phyloP scores from a whole-genome alignment of 108 stramenopile genomes.

The Discostella stelligeroides region DNA sequence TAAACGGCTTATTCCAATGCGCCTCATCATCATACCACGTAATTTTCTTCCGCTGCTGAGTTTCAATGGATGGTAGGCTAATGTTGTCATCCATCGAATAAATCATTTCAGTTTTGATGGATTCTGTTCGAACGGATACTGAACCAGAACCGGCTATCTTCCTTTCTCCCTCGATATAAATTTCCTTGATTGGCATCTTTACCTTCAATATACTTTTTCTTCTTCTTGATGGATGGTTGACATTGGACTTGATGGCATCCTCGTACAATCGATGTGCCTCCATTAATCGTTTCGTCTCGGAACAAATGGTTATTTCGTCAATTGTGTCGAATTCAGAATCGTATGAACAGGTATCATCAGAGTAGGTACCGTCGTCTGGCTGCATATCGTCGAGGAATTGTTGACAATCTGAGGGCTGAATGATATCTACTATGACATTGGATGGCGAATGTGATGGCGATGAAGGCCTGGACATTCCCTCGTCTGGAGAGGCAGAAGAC shows the following conservation, averaged over 20 bases:
- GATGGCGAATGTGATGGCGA: too few species aligned
- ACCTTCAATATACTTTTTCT: constrained; percentile 14
- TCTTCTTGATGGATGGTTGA: constrained; percentile 11
- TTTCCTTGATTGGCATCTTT: neutral
- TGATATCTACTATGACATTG: too few species aligned
- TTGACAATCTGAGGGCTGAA: neutral
- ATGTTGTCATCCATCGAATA: too few species aligned
- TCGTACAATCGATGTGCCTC: constrained; percentile 2
- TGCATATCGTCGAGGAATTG: neutral
- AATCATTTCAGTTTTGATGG: too few species aligned
- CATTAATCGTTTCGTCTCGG: constrained; percentile 4
- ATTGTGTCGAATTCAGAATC: neutral
- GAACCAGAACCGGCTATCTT: neutral
- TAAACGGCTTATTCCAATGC: constrained; percentile 22
- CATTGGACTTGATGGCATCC: constrained; percentile 12
- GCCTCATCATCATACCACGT: constrained; percentile 25
- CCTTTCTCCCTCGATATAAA: neutral
- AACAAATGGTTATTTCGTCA: constrained; percentile 6
- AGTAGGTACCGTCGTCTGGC: neutral
- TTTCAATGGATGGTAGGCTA: too few species aligned
- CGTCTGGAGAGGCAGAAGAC: too few species aligned
- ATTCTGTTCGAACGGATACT: too few species aligned
- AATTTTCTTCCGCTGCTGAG: constrained; percentile 17
- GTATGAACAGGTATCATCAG: neutral
- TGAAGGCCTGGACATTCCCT: too few species aligned